phyloP scores from a whole-genome alignment of 176 grass and related monocot species.

The Ampelocalamus luodianensis region DNA sequence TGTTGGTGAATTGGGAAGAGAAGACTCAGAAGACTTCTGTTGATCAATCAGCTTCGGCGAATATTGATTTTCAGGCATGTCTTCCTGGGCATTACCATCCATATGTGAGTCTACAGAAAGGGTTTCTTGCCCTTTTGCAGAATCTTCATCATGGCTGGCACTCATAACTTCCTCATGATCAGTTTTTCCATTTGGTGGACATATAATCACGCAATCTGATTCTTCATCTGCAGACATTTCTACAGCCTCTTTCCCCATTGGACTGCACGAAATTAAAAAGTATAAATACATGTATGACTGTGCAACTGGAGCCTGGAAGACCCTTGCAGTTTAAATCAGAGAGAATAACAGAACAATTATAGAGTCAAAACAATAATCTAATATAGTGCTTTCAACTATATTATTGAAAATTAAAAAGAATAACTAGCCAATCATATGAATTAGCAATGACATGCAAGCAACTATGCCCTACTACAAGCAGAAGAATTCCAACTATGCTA shows the following conservation, averaged over 20 bases:
- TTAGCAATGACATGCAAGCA: constrained; percentile 52
- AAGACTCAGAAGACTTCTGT: constrained; percentile 42
- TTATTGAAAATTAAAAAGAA: constrained; percentile 26
- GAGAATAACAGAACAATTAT: constrained; percentile 45
- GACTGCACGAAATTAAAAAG: constrained; percentile 50
- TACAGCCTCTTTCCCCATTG: constrained; percentile 57
- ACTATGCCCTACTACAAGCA: constrained; percentile 23
- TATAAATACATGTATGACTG: constrained; percentile 43
- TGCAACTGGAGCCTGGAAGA: constrained; percentile 11
- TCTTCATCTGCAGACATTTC: constrained; percentile 69
- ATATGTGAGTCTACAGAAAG: constrained; percentile 45
- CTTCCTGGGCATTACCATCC: constrained; percentile 39
- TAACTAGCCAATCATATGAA: constrained; percentile 33
- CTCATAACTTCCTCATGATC: constrained; percentile 42
- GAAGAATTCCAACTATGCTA: constrained; percentile 29
- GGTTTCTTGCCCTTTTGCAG: constrained; percentile 53
- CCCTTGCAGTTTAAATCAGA: constrained; percentile 18
- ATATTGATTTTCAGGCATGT: constrained; percentile 43
- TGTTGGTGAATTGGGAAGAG: constrained; percentile 51
- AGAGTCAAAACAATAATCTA: constrained; percentile 41
- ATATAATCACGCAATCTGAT: constrained; percentile 60
- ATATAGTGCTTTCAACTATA: background rate
- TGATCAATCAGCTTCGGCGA: constrained; percentile 31
- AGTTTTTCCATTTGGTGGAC: constrained; percentile 51
- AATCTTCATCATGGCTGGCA: constrained; percentile 62